Evolutionary conservation across 2,329 filamentous ascomycete species (phyloP).

Genomic region (Clonostachys byssicola): DNA sequence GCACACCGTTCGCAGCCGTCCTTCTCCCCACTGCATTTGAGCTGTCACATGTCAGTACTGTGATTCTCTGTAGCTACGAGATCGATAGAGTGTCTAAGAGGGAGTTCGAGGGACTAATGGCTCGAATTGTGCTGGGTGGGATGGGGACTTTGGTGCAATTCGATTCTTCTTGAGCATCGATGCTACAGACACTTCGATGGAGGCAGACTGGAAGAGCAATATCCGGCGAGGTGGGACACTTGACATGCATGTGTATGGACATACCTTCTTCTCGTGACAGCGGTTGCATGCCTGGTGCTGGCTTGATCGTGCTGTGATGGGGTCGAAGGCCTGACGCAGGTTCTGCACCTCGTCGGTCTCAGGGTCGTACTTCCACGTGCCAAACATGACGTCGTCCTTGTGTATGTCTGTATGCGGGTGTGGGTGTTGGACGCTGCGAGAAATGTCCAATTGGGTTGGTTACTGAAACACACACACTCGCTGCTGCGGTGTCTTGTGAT

Average conservation of each 20-base stretch:
- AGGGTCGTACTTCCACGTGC: conserved; percentile 31
- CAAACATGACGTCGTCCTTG: conserved; percentile 20
- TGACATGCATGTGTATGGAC: not conserved
- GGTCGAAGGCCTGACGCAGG: conserved; percentile 26
- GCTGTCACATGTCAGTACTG: conserved; percentile 12
- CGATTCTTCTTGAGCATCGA: too few species aligned
- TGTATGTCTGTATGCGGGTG: not conserved
- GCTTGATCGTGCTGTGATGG: conserved; percentile 28
- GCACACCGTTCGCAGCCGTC: conserved; percentile 28
- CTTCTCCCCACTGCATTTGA: conserved; percentile 30
- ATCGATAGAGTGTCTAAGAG: too few species aligned
- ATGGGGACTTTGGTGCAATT: too few species aligned
- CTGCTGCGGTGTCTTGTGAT: too few species aligned
- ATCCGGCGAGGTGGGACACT: too few species aligned
- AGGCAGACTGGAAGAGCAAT: too few species aligned
- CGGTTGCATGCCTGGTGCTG: conserved; percentile 30
- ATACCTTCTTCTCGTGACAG: conserved; percentile 32
- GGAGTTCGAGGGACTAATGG: too few species aligned
- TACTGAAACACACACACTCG: too few species aligned
- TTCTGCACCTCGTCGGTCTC: conserved; percentile 30
- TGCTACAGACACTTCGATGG: too few species aligned
- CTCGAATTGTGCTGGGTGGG: too few species aligned
- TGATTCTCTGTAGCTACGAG: not conserved
- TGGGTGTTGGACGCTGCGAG: not conserved
- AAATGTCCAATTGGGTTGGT: too few species aligned